Evolutionary conservation across 148 eudicot species (phyloP).

Genomic region (Persicaria maculosa): DNA sequence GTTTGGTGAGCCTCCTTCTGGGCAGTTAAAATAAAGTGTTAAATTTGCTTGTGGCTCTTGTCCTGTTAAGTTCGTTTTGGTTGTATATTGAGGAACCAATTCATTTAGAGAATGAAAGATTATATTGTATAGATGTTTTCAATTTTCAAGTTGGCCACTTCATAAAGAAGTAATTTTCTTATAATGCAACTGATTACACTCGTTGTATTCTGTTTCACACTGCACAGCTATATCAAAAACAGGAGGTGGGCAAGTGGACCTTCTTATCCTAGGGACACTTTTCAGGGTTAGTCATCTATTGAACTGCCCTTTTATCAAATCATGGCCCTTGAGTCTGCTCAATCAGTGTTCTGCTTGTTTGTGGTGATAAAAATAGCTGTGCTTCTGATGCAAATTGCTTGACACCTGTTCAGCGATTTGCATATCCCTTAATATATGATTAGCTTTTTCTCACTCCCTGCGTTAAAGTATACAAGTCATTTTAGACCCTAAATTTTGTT

Average conservation of each 20-base stretch:
- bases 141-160: neutral
- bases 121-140: neutral
- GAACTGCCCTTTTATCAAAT: neutral
- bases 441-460: neutral
- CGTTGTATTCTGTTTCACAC: conserved; percentile 28
- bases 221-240: conserved; percentile 69
- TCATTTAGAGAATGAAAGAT: neutral
- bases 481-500: too few species aligned
- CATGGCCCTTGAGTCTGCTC: neutral
- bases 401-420: neutral
- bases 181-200: neutral
- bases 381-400: conserved; percentile 2
- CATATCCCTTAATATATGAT: neutral
- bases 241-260: conserved; percentile 71
- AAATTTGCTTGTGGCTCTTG: neutral
- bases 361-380: neutral
- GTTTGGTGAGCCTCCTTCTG: conserved; percentile 39
- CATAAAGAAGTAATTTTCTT: neutral
- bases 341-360: neutral
- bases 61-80: conserved; percentile 3
- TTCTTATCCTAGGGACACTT: conserved; percentile 78
- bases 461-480: too few species aligned
- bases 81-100: neutral
- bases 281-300: conserved; percentile 42
- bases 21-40: neutral